These are phyloP conservation scores for Nyctanthes arbortristis DNA, from an alignment of 257 asterid genomes.

Conservation along the genomic window DNA sequence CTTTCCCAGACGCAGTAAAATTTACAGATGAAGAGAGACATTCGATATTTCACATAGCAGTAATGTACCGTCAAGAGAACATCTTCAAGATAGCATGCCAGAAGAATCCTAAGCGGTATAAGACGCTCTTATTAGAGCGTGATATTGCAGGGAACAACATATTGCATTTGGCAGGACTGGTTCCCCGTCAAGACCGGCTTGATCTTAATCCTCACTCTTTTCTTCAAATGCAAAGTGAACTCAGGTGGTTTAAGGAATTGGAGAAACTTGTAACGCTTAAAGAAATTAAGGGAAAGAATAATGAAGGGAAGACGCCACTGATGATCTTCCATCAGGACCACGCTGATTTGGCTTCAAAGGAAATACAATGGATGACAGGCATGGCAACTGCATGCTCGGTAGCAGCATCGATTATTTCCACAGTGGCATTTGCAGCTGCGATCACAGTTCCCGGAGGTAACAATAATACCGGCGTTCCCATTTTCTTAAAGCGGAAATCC, in stretches of 20 bases:
- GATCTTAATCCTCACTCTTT: slow-evolving; percentile 21
- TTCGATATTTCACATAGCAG: slow-evolving; percentile 14
- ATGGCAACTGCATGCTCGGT: slow-evolving; percentile 27
- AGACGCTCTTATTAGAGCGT: not conserved
- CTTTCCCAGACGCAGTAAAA: slow-evolving; percentile 5
- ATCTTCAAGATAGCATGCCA: slow-evolving; percentile 19
- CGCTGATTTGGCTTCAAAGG: slow-evolving; percentile 5
- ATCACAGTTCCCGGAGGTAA: slow-evolving; percentile 29
- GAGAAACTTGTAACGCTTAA: slow-evolving; percentile 13
- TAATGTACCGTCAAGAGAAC: not conserved
- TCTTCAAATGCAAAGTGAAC: slow-evolving; percentile 31
- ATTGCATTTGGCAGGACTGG: slow-evolving; percentile 9
- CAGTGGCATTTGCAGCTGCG: slow-evolving; percentile 28
- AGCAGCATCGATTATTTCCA: slow-evolving; percentile 29
- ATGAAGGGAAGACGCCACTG: not conserved
- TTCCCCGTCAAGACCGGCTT: slow-evolving; percentile 11
- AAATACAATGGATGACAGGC: slow-evolving; percentile 36
- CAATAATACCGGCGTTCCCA: not conserved
- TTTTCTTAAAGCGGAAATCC: not conserved
- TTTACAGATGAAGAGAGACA: not conserved
- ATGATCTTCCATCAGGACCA: slow-evolving; percentile 28
- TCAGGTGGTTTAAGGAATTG: slow-evolving; percentile 31
- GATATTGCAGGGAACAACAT: not conserved
- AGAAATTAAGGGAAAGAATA: not conserved
- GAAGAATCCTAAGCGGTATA: slow-evolving; percentile 6